Base-by-base conservation (phyloP, 1,284 basidiomycete species). In the Ceratobasidium papillatum region DNA sequence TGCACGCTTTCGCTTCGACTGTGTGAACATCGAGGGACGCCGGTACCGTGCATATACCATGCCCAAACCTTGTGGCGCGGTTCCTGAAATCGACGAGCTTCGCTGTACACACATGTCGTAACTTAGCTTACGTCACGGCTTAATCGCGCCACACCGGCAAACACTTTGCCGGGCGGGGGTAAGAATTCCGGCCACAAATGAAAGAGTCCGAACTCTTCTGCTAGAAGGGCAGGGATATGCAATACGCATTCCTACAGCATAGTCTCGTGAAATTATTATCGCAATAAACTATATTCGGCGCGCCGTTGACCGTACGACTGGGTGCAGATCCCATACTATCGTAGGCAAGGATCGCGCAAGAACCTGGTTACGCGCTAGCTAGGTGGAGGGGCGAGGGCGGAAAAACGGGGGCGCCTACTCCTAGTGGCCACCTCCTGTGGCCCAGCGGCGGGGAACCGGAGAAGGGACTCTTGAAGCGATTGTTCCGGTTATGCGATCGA, bases 361-460 rank as follows among this genome's bases (percentile, higher is more conserved):
- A 54, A 11, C 14, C 54, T 58, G 54, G 54, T 36, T 36, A 9
- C 19, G 51, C 51, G 51, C 51, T 54, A 54, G 51, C 22, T 19
- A 25, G 30, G 32, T 58, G 30, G 54, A 58, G 27, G n/a, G 25
- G 11, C 22, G 51, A 25, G 7, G 51, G 9, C 51, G 51, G 51
- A 8, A 32, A 32, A 9, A 34, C 32, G n/a, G 54, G 22, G 27
- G 25, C 7, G 25, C 4, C 51, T 4, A 9, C 5, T 2, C 8
- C 51, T 32, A 27, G 54, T 58, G 54, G 54, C 54, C 54, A 58
- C 54, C 54, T 58, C 54, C 54, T 58, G 17, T 58, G n/a, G 54
- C 54, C 54, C 54, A 30, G 34, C 54, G 34, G 8, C 54, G 54
- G 54, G 54, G 54, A 34, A 32, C 54, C 17, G 54, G 27, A 32